Base-by-base conservation (phyloP, 2,329 filamentous ascomycete genomes). In the Neonectria ditissima region DNA sequence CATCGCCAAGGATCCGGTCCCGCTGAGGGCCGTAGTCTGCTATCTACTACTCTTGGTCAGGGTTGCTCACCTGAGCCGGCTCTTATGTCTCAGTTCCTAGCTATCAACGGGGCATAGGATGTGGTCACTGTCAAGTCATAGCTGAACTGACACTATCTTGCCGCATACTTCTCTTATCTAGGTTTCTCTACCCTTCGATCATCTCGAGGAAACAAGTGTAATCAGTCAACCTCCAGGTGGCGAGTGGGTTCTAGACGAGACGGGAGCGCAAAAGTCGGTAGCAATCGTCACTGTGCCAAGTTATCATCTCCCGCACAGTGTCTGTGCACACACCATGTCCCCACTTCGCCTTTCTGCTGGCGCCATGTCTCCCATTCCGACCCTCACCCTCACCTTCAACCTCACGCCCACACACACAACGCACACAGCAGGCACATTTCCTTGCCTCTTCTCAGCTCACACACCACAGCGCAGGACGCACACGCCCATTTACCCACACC, bases 211-310 rank as follows among this genome's bases (percentile, higher is more conserved):
- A 58, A 55, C 43, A 14, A 37, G 34, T 52, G 39, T 43, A 58
- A 48, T 47, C 55, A 55, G 41, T 51, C 60, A 63, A 51, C 60
- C 50, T 51, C 57, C 44, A 41, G 54, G 54, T 62, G 59, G 59
- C 59, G 52, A 57, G 54, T 53, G 54, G 58, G 34, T 53, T 61
- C 47, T n/a, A 39, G 48, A 53, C 41, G 37, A 14, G 44, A 22
- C 37, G 7, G 16, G 34, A 34, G 52, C 39, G 45, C 16, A 51
- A 20, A 20, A 24, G 20, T 39, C 24, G 44, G 52, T 51, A 37
- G 30, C 30, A 37, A 48, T 57, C 16, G 6, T 11, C 43, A 63
- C 60, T 50, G 54, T 63, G 50, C 20, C 24, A n/a, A 11, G 1
- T 28, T 3, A 3, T 8, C 6, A 18, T 20, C 5, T 10, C 1